Percentiles rank a stretch among this genome's conserved stretches.
These are phyloP conservation scores for Pleurotus djamor DNA, from an alignment of 768 basidiomycete genomes.

Conservation along the genomic window DNA sequence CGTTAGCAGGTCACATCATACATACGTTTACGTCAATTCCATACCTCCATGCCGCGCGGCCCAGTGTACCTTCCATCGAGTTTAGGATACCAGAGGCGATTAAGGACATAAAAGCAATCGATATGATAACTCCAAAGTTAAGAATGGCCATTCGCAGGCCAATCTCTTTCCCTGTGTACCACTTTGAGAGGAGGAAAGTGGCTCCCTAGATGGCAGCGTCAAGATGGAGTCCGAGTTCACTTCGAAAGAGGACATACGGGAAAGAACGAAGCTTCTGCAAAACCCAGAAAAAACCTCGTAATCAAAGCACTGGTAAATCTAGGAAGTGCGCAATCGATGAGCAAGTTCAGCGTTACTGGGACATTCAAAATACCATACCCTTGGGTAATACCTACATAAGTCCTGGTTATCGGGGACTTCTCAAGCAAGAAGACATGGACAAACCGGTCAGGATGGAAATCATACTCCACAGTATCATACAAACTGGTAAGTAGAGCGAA, in stretches of 20 bases:
- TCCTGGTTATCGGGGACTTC: neutral
- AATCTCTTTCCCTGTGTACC: slow-evolving; percentile 27
- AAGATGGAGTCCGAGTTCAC: no score
- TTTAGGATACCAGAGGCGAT: slow-evolving; percentile 46
- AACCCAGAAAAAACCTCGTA: slow-evolving; percentile 45
- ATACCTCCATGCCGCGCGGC: slow-evolving; percentile 45
- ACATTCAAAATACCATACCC: slow-evolving; percentile 14
- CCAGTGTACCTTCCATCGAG: slow-evolving; percentile 40
- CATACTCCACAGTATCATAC: slow-evolving; percentile 52
- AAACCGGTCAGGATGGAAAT: slow-evolving; percentile 33
- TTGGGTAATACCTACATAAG: slow-evolving; percentile 17
- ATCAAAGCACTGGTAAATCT: slow-evolving; percentile 40
- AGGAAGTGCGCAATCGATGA: neutral
- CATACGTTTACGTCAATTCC: neutral
- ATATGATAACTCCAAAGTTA: no score
- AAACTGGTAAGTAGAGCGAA: slow-evolving; percentile 46
- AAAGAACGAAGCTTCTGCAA: slow-evolving; percentile 33
- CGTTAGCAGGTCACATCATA: neutral
- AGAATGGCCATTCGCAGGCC: no score
- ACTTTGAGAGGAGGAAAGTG: slow-evolving; percentile 24
- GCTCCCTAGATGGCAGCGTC: slow-evolving; percentile 35
- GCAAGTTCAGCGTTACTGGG: neutral
- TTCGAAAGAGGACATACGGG: slow-evolving; percentile 32
- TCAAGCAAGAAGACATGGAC: neutral
- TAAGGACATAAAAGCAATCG: neutral